phyloP scores from a whole-genome alignment of 2,329 filamentous ascomycete species.

The Fulvia fulva region DNA sequence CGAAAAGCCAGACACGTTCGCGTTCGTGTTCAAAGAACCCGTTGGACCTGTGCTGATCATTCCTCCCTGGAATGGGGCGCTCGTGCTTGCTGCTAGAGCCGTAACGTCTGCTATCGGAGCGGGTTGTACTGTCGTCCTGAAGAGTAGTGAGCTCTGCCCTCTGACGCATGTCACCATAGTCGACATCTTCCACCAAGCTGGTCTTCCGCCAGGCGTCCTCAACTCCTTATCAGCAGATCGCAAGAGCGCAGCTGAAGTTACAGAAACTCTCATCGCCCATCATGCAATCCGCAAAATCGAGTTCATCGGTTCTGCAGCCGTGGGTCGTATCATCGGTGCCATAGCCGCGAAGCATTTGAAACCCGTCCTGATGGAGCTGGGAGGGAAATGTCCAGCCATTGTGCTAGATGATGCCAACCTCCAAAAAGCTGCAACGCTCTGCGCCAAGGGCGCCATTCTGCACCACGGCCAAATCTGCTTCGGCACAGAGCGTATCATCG shows the following conservation, averaged over 20 bases:
- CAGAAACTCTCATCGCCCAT: constrained; percentile 37
- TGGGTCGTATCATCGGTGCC: constrained; percentile 40
- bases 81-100: constrained; percentile 21
- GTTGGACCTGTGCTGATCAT: constrained; percentile 4
- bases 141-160: constrained; percentile 23
- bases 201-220: constrained; percentile 40
- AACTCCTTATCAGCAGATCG: constrained; percentile 38
- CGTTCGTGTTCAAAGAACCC: constrained; percentile 4
- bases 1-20: not conserved
- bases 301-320: constrained; percentile 42
- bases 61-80: constrained; percentile 24
- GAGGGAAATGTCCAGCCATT: constrained; percentile 39
- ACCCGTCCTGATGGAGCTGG: constrained; percentile 44
- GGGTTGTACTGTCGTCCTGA: constrained; percentile 25
- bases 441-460: constrained; percentile 27
- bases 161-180: constrained; percentile 26
- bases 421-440: constrained; percentile 31
- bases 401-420: constrained; percentile 6
- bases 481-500: constrained; percentile 35
- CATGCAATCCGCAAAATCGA: constrained; percentile 40
- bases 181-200: constrained; percentile 39
- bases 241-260: constrained; percentile 35
- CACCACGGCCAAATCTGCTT: constrained; percentile 39
- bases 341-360: constrained; percentile 7
- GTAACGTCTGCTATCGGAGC: constrained; percentile 23